Conservation (phyloP, 345 rosid species). For the Atalantia buxifolia region DNA sequence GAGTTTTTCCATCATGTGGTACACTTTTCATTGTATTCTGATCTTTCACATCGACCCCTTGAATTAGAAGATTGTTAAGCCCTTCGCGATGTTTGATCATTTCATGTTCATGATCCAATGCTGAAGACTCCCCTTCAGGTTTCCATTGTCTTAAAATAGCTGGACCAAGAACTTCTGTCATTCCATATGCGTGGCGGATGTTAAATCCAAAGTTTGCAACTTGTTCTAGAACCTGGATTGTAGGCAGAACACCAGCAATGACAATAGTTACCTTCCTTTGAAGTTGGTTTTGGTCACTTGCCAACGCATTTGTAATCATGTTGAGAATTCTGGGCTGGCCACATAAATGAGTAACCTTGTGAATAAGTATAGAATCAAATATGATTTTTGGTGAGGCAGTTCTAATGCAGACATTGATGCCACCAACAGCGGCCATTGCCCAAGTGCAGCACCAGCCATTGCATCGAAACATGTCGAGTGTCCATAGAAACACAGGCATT, state of each 20-base stretch:
- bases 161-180: slow-evolving; percentile 60
- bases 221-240: slow-evolving; percentile 10
- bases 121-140: not conserved
- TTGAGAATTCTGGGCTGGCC: slow-evolving; percentile 45
- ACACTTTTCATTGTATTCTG: slow-evolving; percentile 44
- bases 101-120: not conserved
- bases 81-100: slow-evolving; percentile 22
- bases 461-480: slow-evolving; percentile 66
- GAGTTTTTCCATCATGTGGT: slow-evolving; percentile 47
- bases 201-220: slow-evolving; percentile 44
- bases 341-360: slow-evolving; percentile 44
- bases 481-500: slow-evolving; percentile 49
- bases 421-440: slow-evolving; percentile 59
- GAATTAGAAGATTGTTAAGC: slow-evolving; percentile 29
- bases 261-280: slow-evolving; percentile 25
- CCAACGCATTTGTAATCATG: slow-evolving; percentile 24
- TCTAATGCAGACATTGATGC: slow-evolving; percentile 46
- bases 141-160: slow-evolving; percentile 37
- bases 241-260: slow-evolving; percentile 40
- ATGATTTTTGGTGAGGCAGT: slow-evolving; percentile 24
- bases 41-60: slow-evolving; percentile 52
- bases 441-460: slow-evolving; percentile 68
- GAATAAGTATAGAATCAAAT: slow-evolving; percentile 30
- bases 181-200: slow-evolving; percentile 45
- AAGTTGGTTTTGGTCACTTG: slow-evolving; percentile 3